Evolutionary conservation across 2,329 filamentous ascomycete species (phyloP).

Genomic region (Alternaria angustiovoidea): DNA sequence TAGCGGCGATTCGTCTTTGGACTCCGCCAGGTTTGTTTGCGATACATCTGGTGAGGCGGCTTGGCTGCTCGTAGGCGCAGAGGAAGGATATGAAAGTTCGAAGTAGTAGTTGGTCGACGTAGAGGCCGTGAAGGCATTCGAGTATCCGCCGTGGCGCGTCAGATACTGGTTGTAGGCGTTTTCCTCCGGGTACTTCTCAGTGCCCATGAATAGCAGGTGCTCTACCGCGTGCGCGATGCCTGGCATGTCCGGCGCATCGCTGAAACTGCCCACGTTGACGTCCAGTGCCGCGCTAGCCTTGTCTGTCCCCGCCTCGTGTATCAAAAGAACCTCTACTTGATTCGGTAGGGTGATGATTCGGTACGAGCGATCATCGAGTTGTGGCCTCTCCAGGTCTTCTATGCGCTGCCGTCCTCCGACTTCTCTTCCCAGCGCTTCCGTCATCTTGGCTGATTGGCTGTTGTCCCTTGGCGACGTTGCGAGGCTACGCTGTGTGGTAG

Average conservation of each 20-base stretch:
- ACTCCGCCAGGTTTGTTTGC: slow-evolving; percentile 44
- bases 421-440: slow-evolving; percentile 37
- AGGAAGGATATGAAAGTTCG: slow-evolving; percentile 83
- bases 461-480: slow-evolving; percentile 13
- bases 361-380: slow-evolving; percentile 85
- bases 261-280: slow-evolving; percentile 95
- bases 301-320: slow-evolving; percentile 94
- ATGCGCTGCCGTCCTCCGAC: slow-evolving; percentile 46
- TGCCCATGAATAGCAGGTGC: slow-evolving; percentile 98
- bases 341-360: slow-evolving; percentile 86
- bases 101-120: slow-evolving; percentile 99
- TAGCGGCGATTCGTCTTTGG: slow-evolving; percentile 65
- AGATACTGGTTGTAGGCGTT: slow-evolving; percentile 95
- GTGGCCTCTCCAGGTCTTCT: slow-evolving; percentile 80
- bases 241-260: slow-evolving; percentile 87
- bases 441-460: slow-evolving; percentile 34
- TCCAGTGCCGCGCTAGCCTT: slow-evolving; percentile 96
- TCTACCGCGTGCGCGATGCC: slow-evolving; percentile 97
- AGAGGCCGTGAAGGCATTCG: slow-evolving; percentile 92
- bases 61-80: slow-evolving; percentile 61
- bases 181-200: slow-evolving; percentile 83
- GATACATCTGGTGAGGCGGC: slow-evolving; percentile 49
- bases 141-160: slow-evolving; percentile 85
- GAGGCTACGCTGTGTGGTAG: slow-evolving; percentile 19
- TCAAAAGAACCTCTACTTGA: slow-evolving; percentile 86